A percentile compares a stretch with the other conserved stretches of the same genome.
Evolutionary conservation across 106 monocot genomes (phyloP).

Genomic region (Dendrobium chrysotoxum): DNA sequence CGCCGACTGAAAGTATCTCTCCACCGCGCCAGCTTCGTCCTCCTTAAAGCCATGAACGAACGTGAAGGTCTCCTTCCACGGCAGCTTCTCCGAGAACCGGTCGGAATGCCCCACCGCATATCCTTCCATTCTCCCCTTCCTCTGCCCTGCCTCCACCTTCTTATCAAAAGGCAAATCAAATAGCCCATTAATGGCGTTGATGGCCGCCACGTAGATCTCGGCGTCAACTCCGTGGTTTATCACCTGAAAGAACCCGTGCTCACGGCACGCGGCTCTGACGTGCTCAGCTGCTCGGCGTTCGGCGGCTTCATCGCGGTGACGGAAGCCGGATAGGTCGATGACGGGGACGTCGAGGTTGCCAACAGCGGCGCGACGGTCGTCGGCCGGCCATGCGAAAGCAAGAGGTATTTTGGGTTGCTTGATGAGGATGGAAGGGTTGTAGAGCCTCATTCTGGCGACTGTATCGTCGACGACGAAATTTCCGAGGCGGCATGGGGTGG

Average conservation of each 20-base stretch:
- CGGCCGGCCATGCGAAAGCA: background rate
- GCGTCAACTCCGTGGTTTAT: slow-evolving; percentile 52
- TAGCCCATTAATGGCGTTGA: no score
- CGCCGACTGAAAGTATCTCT: no score
- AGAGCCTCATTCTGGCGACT: background rate
- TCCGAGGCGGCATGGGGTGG: background rate
- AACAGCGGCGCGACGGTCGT: slow-evolving; percentile 4
- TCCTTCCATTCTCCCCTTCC: no score
- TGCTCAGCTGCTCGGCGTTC: slow-evolving; percentile 15
- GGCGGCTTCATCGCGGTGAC: background rate
- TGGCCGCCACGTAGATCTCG: slow-evolving; percentile 8
- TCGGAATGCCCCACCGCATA: no score
- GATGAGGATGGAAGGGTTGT: background rate
- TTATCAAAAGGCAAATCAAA: no score
- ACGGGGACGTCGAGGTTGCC: slow-evolving; percentile 41
- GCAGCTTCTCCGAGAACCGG: no score
- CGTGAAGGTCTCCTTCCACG: no score
- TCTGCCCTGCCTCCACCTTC: no score
- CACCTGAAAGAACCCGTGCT: slow-evolving; percentile 81
- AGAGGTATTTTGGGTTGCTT: background rate
- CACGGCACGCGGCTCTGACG: slow-evolving; percentile 39
- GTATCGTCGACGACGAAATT: background rate
- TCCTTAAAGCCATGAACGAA: no score
- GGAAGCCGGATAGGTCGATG: slow-evolving; percentile 33
- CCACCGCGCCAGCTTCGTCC: no score